A percentile compares a stretch with the other conserved stretches of the same genome.
phyloP scores from a whole-genome alignment of 129 eudicot genomes.

The Dittrichia graveolens region DNA sequence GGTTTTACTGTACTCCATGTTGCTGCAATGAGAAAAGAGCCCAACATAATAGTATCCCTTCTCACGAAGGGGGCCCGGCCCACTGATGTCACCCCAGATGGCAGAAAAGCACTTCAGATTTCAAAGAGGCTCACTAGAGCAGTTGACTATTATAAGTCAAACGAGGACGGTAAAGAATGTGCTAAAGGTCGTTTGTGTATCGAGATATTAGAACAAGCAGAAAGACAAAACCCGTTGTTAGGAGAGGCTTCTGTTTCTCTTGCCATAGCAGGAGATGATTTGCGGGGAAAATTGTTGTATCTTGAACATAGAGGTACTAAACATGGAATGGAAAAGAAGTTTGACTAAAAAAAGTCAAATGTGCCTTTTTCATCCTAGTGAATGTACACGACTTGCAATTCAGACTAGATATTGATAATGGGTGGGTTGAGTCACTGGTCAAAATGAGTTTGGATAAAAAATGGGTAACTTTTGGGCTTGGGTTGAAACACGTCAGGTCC shows the following conservation, averaged over 20 bases:
- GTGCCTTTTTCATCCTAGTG: constrained; percentile 11
- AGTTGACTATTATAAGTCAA: constrained; percentile 60
- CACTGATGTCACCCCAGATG: constrained; percentile 76
- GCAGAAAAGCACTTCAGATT: constrained; percentile 83
- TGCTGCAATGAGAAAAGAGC: constrained; percentile 93
- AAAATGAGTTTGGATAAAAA: not conserved
- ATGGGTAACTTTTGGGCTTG: not conserved
- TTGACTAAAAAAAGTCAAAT: not conserved
- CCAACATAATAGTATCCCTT: constrained; percentile 85
- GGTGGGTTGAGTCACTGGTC: not conserved
- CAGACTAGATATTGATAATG: not conserved
- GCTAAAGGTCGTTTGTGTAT: constrained; percentile 87
- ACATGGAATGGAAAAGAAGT: not conserved
- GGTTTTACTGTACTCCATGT: constrained; percentile 84
- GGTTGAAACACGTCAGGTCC: not conserved
- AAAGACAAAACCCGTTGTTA: constrained; percentile 85
- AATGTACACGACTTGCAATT: not conserved
- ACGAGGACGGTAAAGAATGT: constrained; percentile 70
- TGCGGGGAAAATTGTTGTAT: constrained; percentile 68
- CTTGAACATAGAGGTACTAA: constrained; percentile 85
- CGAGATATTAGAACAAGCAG: constrained; percentile 97
- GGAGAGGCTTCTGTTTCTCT: constrained; percentile 96
- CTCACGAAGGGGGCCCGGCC: constrained; percentile 94
- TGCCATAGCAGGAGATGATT: constrained; percentile 92
- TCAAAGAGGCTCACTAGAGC: constrained; percentile 84